These are phyloP conservation scores for Trichosanthes cucumerina DNA, from an alignment of 306 rosid species.

Conservation along the genomic window DNA sequence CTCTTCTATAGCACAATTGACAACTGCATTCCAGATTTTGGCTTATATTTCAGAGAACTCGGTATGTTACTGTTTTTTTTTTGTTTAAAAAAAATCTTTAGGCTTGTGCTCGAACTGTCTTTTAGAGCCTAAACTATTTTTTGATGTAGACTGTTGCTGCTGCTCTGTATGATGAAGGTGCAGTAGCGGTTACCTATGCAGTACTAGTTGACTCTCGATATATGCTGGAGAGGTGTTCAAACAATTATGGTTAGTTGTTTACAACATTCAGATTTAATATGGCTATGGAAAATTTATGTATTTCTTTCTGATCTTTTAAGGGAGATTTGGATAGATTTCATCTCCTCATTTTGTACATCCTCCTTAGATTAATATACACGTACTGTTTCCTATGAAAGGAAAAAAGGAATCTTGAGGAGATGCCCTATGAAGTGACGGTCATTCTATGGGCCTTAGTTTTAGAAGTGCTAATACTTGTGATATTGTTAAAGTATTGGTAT, in stretches of 20 bases:
- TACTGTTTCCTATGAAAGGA: neutral
- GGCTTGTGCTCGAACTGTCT: constrained; percentile 11
- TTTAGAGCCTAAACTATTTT: constrained; percentile 18
- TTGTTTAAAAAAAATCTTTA: neutral
- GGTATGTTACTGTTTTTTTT: constrained; percentile 34
- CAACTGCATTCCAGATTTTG: constrained; percentile 87
- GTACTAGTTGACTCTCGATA: constrained; percentile 80
- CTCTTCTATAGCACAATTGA: constrained; percentile 84
- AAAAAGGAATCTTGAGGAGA: neutral
- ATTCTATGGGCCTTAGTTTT: neutral
- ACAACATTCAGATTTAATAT: neutral
- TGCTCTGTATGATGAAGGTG: constrained; percentile 84
- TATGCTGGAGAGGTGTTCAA: constrained; percentile 91
- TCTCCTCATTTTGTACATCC: neutral
- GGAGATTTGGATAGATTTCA: neutral
- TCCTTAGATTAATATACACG: neutral
- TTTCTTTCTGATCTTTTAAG: neutral
- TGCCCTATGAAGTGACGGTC: neutral
- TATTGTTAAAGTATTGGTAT: neutral
- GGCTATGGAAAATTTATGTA: neutral
- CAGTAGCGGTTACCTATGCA: constrained; percentile 62
- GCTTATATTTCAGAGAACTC: constrained; percentile 91
- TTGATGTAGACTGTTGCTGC: constrained; percentile 69
- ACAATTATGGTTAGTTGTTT: constrained; percentile 62
- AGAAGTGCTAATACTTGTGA: neutral